Conservation (phyloP, 495 filamentous ascomycete genomes). For the Penicillium samsonianum region DNA sequence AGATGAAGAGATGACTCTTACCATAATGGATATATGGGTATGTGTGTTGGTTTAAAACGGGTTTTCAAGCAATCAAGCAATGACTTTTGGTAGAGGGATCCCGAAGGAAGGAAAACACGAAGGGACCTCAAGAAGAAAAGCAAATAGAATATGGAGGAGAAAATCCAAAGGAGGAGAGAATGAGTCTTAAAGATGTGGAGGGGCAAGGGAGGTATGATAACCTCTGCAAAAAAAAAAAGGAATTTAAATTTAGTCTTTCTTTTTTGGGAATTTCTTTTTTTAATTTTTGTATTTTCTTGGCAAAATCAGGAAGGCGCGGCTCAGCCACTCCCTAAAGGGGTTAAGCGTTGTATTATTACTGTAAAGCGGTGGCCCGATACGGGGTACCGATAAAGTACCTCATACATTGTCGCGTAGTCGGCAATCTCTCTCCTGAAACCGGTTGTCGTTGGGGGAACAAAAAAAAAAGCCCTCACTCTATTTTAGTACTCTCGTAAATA, state of each 20-base stretch:
- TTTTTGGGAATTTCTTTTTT: slow-evolving; percentile 14
- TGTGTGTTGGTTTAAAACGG: slow-evolving; percentile 40
- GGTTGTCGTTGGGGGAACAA: slow-evolving; percentile 32
- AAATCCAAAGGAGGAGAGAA: slow-evolving; percentile 29
- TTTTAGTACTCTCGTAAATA: slow-evolving; percentile 6
- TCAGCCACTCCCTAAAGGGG: slow-evolving; percentile 15
- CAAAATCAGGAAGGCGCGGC: slow-evolving; percentile 19
- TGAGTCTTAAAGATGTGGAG: slow-evolving; percentile 34
- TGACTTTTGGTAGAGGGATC: slow-evolving; percentile 14
- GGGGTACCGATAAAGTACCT: slow-evolving; percentile 7
- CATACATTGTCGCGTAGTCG: slow-evolving; percentile 5
- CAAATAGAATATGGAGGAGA: slow-evolving; percentile 25
- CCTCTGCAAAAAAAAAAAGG: slow-evolving; percentile 17
- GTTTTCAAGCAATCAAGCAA: slow-evolving; percentile 26
- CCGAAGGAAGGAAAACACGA: slow-evolving; percentile 20
- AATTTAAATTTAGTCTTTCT: slow-evolving; percentile 39
- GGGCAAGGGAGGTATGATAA: slow-evolving; percentile 19
- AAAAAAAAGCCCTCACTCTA: slow-evolving; percentile 23
- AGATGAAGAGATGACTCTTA: slow-evolving; percentile 23
- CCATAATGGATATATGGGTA: slow-evolving; percentile 48
- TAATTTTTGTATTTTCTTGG: neutral
- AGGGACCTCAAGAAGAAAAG: slow-evolving; percentile 3
- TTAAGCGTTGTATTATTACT: slow-evolving; percentile 20
- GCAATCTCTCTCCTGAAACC: slow-evolving; percentile 24
- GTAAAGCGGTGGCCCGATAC: slow-evolving; percentile 2